Conservation (phyloP, 129 eudicot genomes). For the Dittrichia graveolens region DNA sequence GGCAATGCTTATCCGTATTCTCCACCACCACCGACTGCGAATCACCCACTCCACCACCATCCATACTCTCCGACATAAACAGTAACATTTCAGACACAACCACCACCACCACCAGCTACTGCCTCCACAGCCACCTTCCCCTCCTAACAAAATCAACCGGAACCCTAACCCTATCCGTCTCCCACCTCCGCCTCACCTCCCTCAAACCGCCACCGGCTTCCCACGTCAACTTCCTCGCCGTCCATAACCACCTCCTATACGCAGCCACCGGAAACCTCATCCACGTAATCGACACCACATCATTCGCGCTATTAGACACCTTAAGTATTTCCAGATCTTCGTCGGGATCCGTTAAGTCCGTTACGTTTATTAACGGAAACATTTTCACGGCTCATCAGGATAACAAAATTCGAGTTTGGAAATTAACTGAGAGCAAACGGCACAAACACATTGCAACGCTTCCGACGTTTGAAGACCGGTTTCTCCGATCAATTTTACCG, state of each 20-base stretch:
- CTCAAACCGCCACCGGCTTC: conserved; percentile 15
- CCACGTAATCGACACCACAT: conserved; percentile 39
- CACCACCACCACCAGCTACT: not conserved
- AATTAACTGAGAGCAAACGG: conserved; percentile 29
- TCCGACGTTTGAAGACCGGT: conserved; percentile 65
- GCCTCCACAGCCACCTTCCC: not conserved
- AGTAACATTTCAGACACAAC: not conserved
- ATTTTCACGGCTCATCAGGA: conserved; percentile 83
- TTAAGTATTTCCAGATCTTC: conserved; percentile 34
- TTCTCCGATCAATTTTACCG: conserved; percentile 48
- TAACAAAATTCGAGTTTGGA: conserved; percentile 70
- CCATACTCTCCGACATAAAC: not conserved
- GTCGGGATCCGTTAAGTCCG: conserved; percentile 62
- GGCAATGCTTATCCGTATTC: not conserved
- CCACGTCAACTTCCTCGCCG: conserved; percentile 29
- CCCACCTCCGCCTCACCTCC: conserved; percentile 22
- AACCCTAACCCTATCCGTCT: conserved; percentile 21
- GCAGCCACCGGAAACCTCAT: conserved; percentile 51
- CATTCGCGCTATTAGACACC: conserved; percentile 42
- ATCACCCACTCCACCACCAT: conserved; percentile 16
- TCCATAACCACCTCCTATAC: conserved; percentile 49
- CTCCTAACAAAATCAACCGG: not conserved
- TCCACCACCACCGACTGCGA: conserved; percentile 17
- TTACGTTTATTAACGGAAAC: conserved; percentile 44
- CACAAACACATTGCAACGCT: conserved; percentile 61